phyloP scores from a whole-genome alignment of 2,329 filamentous ascomycete genomes.

The Penicillium verrucosum region DNA sequence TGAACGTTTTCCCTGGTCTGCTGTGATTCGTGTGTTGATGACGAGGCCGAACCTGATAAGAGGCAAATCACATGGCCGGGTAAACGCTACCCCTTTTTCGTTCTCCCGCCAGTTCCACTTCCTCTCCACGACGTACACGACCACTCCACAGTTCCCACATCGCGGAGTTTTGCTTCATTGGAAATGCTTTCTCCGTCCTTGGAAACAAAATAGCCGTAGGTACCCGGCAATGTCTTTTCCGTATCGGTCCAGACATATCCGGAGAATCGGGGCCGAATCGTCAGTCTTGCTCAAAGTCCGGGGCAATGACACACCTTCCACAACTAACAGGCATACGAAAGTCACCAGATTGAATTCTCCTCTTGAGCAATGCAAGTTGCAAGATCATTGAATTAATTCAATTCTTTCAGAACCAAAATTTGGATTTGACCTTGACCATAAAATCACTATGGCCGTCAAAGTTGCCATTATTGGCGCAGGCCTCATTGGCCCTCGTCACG shows the following conservation, averaged over 20 bases:
- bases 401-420: background rate
- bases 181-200: background rate
- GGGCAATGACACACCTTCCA: background rate
- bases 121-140: background rate
- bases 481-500: slow-evolving; percentile 52
- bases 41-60: background rate
- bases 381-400: background rate
- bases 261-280: background rate
- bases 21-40: slow-evolving; percentile 1
- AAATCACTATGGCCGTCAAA: slow-evolving; percentile 24
- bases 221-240: slow-evolving; percentile 3
- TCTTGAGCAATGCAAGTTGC: background rate
- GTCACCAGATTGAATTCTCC: background rate
- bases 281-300: background rate
- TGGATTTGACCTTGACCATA: background rate
- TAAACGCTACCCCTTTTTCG: slow-evolving; percentile 9
- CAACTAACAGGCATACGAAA: background rate
- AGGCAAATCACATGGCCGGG: slow-evolving; percentile 9
- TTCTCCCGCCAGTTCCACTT: slow-evolving; percentile 13
- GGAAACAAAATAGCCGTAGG: background rate
- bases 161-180: background rate
- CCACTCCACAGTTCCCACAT: background rate
- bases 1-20: slow-evolving; percentile 4
- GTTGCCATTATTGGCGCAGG: slow-evolving; percentile 50
- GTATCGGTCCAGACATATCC: background rate